Percentiles rank a stretch among this genome's conserved stretches.
Conservation (phyloP, 1,284 basidiomycete species). For the Cryptococcus sp. region DNA sequence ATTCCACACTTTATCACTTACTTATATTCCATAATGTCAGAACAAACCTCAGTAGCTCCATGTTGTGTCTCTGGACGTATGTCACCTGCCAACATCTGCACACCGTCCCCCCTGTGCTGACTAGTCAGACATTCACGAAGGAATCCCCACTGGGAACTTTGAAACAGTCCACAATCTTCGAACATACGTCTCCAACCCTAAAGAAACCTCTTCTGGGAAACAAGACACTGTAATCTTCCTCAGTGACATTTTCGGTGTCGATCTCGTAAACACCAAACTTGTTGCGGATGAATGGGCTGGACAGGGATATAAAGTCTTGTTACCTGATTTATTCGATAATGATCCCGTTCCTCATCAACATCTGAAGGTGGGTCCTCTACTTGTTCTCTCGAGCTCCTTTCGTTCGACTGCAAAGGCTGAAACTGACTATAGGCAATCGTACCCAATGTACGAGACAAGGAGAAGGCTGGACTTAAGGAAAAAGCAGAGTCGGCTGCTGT, state of each 20-base stretch:
- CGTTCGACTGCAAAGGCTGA: background rate
- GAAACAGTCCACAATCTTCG: constrained; percentile 29
- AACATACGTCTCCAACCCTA: constrained; percentile 32
- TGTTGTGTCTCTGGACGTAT: constrained; percentile 41
- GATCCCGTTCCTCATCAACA: constrained; percentile 55
- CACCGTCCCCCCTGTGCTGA: background rate
- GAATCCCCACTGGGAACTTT: constrained; percentile 28
- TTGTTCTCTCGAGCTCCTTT: background rate
- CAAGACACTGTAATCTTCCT: constrained; percentile 58
- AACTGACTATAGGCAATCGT: constrained; percentile 21
- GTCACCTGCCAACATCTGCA: constrained; percentile 5
- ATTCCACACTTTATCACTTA: too few relatives aligned
- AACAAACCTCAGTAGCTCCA: constrained; percentile 31
- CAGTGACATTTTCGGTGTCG: constrained; percentile 62
- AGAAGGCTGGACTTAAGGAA: constrained; percentile 39
- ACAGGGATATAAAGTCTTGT: constrained; percentile 60
- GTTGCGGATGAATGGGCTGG: constrained; percentile 64
- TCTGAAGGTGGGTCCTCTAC: constrained; percentile 31
- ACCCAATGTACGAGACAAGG: constrained; percentile 27
- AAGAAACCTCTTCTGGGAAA: constrained; percentile 35
- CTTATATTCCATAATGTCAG: constrained; percentile 15
- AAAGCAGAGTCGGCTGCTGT: constrained; percentile 29
- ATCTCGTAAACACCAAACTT: constrained; percentile 54
- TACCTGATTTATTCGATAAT: constrained; percentile 60
- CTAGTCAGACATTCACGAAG: constrained; percentile 34